Base-by-base conservation (phyloP, 2,329 filamentous ascomycete species). In the Ceratocystis diversiconidia region DNA sequence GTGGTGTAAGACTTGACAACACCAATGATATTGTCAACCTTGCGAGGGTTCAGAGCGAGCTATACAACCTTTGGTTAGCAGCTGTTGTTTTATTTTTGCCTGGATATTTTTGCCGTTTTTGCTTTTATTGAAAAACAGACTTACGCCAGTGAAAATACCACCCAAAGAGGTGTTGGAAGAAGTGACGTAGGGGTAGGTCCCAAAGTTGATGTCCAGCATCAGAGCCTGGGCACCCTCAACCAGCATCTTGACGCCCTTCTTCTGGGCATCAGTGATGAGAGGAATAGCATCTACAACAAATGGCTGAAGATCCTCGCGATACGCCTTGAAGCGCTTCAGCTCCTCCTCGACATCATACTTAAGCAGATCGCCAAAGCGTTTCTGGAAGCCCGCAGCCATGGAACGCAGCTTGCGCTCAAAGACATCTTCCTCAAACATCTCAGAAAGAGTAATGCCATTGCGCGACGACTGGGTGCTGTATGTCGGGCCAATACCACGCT, bases 271-370 rank as follows among this genome's bases (percentile, higher is more conserved):
- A 66, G 79, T 76, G 71, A 90, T 82, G 64, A 88, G 82, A 48
- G 82, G 78, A 32, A 88, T 80, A 67, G 83, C 84, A 71, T 92
- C 88, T 68, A 89, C 79, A 68, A 85, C 80, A 69, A 83, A 88
- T 25, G 79, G 78, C 57, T 78, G 78, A 30, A 90, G 78, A 71
- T 79, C 79, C 67, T 76, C 74, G 32, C 83, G 79, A 73, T 85
- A 85, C 44, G 78, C 76, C 72, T 82, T 79, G 75, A 86, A 89
- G 50, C 78, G 77, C 19, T 73, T 73, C 69, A 91, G 80, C 76
- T 91, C 88, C 43, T 85, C 84, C 70, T 91, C 86, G 5, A 86
- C 79, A 68, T 90, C 84, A 72, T 84, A 83, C 69, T 83, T 73
- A 65, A 87, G 75, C 30, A 88, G 74, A 69, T 87, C 82, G 6